These are phyloP conservation scores for Russula ochroleuca DNA, from an alignment of 768 basidiomycete genomes.

Conservation along the genomic window DNA sequence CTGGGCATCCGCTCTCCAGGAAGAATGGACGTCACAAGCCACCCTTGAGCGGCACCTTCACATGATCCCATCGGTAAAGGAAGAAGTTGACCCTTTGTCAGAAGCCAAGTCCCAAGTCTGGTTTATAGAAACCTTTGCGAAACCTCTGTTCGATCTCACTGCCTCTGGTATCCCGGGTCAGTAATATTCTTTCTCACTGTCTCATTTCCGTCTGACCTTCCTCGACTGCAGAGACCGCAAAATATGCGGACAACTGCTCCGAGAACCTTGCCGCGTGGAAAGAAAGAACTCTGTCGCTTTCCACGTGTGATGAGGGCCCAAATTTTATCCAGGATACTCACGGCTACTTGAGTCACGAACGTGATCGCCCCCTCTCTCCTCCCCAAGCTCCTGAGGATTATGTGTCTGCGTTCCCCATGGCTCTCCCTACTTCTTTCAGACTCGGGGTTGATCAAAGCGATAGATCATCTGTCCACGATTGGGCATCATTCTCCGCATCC, in stretches of 20 bases:
- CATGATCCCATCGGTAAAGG: constrained; percentile 55
- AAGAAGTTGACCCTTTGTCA: constrained; percentile 47
- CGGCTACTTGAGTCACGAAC: constrained; percentile 10
- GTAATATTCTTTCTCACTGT: constrained; percentile 26
- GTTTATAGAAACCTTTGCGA: constrained; percentile 79
- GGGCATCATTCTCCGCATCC: constrained; percentile 20
- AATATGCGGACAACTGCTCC: constrained; percentile 62
- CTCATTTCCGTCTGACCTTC: neutral
- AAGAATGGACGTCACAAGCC: constrained; percentile 91
- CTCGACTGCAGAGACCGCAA: constrained; percentile 52
- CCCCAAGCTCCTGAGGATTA: constrained; percentile 42
- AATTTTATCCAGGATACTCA: constrained; percentile 16
- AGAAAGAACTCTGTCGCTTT: constrained; percentile 42
- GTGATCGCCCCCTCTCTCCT: constrained; percentile 29
- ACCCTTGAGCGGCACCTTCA: constrained; percentile 75
- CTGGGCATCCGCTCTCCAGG: constrained; percentile 85
- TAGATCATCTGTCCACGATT: constrained; percentile 28
- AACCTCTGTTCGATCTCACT: constrained; percentile 77
- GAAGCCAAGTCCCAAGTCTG: constrained; percentile 84
- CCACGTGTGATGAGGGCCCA: constrained; percentile 26
- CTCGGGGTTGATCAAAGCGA: constrained; percentile 31
- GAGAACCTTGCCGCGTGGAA: constrained; percentile 71
- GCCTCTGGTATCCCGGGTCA: constrained; percentile 69
- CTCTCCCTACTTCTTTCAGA: constrained; percentile 45
- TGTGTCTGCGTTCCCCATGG: constrained; percentile 52